phyloP scores from a whole-genome alignment of 768 basidiomycete genomes.

The Calocybe cyanea region DNA sequence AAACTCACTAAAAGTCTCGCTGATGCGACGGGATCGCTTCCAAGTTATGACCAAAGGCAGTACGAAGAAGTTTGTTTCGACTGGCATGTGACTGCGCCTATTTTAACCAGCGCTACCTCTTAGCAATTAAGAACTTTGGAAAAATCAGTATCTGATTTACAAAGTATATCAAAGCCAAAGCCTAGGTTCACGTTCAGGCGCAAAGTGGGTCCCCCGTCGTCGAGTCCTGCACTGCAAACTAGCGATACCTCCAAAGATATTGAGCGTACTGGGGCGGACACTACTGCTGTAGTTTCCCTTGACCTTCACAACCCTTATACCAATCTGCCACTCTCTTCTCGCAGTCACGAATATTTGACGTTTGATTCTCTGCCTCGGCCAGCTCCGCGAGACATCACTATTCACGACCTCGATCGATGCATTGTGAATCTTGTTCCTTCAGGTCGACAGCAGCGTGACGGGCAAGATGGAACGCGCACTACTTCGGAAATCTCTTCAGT shows the following conservation, averaged over 20 bases:
- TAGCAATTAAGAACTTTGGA: conserved; percentile 72
- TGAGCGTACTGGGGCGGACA: neutral
- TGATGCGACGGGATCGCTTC: conserved; percentile 62
- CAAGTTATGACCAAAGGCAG: conserved; percentile 71
- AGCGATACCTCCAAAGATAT: neutral
- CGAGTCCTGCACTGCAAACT: conserved; percentile 9
- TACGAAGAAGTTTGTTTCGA: conserved; percentile 56
- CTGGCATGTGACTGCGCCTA: neutral
- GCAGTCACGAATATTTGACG: conserved; percentile 44
- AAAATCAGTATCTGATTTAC: conserved; percentile 46
- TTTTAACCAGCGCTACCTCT: conserved; percentile 9
- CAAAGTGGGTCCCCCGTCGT: conserved; percentile 20
- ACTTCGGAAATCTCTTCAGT: conserved; percentile 44
- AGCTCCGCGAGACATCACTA: conserved; percentile 46
- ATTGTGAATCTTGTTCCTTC: conserved; percentile 61
- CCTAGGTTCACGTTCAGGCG: conserved; percentile 67
- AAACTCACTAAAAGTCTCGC: conserved; percentile 58
- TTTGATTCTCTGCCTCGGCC: conserved; percentile 34
- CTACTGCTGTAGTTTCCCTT: conserved; percentile 1
- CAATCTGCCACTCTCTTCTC: conserved; percentile 41
- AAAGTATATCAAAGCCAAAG: conserved; percentile 41
- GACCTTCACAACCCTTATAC: conserved; percentile 17
- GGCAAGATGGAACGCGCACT: conserved; percentile 8
- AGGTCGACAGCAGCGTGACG: neutral
- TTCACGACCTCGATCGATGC: conserved; percentile 65